A percentile compares a stretch with the other conserved stretches of the same genome.
Evolutionary conservation across 331 rosid species (phyloP).

Genomic region (Malus hybrid): DNA sequence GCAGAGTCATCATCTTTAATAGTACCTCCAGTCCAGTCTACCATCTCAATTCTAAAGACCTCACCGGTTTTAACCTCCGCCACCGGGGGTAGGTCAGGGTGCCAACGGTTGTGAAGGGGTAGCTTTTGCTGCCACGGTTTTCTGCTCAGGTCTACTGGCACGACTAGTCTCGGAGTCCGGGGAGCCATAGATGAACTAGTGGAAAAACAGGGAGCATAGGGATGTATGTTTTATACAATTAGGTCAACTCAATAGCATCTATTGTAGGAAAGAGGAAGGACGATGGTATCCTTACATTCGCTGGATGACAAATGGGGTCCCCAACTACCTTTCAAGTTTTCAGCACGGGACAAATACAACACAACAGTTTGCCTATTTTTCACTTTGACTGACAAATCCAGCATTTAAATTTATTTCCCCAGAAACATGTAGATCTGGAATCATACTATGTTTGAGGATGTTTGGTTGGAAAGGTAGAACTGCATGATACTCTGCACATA

Average conservation of each 20-base stretch:
- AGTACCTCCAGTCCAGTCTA: constrained; percentile 45
- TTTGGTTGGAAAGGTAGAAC: background rate
- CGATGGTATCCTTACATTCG: background rate
- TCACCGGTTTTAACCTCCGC: constrained; percentile 37
- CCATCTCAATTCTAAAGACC: constrained; percentile 38
- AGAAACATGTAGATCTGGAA: background rate
- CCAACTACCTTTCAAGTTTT: background rate
- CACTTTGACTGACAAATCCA: background rate
- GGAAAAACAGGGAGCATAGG: background rate
- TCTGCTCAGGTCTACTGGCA: constrained; percentile 61
- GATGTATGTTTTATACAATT: background rate
- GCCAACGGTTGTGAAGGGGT: constrained; percentile 91
- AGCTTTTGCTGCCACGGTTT: constrained; percentile 69
- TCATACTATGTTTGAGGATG: background rate
- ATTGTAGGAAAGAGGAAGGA: background rate
- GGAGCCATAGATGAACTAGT: constrained; percentile 55
- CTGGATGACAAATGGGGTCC: constrained; percentile 17
- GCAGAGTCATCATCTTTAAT: constrained; percentile 57
- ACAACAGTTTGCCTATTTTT: background rate
- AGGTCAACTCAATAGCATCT: background rate
- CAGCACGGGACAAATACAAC: background rate
- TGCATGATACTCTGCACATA: background rate
- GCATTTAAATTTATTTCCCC: background rate
- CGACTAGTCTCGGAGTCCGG: constrained; percentile 40
- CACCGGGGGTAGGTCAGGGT: constrained; percentile 44